These are phyloP conservation scores for Hanseniaspora singularis DNA, from an alignment of 805 yeast species.

Conservation along the genomic window DNA sequence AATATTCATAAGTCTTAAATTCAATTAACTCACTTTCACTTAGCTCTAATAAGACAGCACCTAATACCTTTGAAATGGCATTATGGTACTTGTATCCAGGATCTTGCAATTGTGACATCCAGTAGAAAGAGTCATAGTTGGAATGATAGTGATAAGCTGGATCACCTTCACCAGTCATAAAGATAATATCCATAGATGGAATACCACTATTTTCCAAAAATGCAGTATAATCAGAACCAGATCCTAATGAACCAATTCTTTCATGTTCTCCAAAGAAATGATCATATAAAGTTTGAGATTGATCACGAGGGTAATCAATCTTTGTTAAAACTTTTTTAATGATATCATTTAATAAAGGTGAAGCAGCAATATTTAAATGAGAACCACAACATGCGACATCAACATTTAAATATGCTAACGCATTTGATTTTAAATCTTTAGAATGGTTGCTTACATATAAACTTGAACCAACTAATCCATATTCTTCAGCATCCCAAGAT, in stretches of 20 bases:
- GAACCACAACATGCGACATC: conserved; percentile 56
- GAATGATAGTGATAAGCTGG: conserved; percentile 68
- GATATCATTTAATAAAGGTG: conserved; percentile 46
- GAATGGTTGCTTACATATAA: conserved; percentile 61
- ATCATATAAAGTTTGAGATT: conserved; percentile 25
- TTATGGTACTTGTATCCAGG: conserved; percentile 51
- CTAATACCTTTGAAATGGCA: conserved; percentile 41
- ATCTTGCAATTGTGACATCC: conserved; percentile 58
- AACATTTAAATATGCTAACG: conserved; percentile 56
- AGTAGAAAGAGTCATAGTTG: conserved; percentile 55
- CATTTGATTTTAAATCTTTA: conserved; percentile 35
- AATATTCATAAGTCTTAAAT: conserved; percentile 30
- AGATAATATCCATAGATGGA: conserved; percentile 51
- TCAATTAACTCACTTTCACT: conserved; percentile 37
- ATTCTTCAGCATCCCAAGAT: conserved; percentile 80
- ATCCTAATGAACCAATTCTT: conserved; percentile 42
- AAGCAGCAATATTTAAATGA: conserved; percentile 36
- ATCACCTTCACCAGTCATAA: conserved; percentile 34
- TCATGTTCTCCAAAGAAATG: conserved; percentile 26
- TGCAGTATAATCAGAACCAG: conserved; percentile 60
- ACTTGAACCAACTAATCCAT: conserved; percentile 62
- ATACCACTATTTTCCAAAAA: conserved; percentile 50
- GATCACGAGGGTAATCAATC: conserved; percentile 36
- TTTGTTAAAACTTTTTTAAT: conserved; percentile 35
- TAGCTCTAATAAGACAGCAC: conserved; percentile 38